Evolutionary conservation across 2,329 filamentous ascomycete genomes (phyloP).

Genomic region (Xylaria sp.): DNA sequence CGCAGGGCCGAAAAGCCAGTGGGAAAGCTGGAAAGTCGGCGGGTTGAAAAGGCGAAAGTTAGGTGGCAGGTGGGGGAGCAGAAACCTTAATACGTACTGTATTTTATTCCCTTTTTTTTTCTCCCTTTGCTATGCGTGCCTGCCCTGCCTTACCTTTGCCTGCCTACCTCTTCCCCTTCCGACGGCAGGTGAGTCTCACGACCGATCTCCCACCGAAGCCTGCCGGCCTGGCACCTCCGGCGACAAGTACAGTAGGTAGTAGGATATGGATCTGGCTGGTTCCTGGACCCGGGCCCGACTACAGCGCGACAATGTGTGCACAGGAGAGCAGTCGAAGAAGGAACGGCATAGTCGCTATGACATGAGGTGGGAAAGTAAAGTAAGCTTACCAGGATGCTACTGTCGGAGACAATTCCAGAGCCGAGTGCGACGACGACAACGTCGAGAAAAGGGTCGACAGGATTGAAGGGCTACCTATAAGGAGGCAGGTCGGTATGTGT

Average conservation of each 20-base stretch:
- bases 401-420: neutral
- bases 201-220: conserved; percentile 25
- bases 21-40: neutral
- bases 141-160: neutral
- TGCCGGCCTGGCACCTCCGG: conserved; percentile 11
- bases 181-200: conserved; percentile 15
- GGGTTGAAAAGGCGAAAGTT: neutral
- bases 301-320: neutral
- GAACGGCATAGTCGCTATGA: too few species aligned
- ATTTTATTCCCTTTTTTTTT: neutral
- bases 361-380: neutral
- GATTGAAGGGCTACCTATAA: too few species aligned
- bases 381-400: neutral
- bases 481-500: neutral
- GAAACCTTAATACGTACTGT: neutral
- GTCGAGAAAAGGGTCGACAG: too few species aligned
- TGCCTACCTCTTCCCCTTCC: too few species aligned
- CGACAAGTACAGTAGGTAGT: too few species aligned
- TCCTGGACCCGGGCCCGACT: neutral
- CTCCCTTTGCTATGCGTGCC: neutral
- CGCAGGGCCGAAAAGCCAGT: conserved; percentile 13
- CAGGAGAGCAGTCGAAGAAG: too few species aligned
- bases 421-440: neutral
- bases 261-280: too few species aligned
- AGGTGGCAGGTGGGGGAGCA: neutral